phyloP scores from a whole-genome alignment of 768 basidiomycete genomes.

The Lentinula lateritia region DNA sequence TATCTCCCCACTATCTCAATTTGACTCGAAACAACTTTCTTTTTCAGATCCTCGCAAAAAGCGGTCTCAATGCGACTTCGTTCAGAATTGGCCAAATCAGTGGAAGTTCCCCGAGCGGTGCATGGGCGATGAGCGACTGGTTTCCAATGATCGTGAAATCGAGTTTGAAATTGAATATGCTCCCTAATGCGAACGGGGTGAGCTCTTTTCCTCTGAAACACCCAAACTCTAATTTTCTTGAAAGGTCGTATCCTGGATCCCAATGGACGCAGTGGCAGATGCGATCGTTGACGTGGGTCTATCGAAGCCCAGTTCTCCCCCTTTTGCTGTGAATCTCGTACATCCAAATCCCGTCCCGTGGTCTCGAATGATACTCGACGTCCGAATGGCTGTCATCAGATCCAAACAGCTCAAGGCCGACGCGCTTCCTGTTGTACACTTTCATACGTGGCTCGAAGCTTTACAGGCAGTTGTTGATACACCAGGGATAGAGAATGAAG shows the following conservation, averaged over 20 bases:
- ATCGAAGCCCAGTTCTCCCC: constrained; percentile 12
- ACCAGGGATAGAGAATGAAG: neutral
- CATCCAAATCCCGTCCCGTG: constrained; percentile 32
- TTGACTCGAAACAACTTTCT: neutral
- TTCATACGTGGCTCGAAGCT: constrained; percentile 26
- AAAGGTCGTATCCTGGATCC: constrained; percentile 37
- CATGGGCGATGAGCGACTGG: constrained; percentile 43
- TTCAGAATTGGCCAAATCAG: constrained; percentile 43
- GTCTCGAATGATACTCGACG: constrained; percentile 20
- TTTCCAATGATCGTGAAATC: constrained; percentile 36
- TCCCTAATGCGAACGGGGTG: constrained; percentile 28
- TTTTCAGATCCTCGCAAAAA: constrained; percentile 29
- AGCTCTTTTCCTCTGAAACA: constrained; percentile 6
- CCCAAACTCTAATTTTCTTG: neutral
- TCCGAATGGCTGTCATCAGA: constrained; percentile 16
- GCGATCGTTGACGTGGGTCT: constrained; percentile 23
- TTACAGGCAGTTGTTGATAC: constrained; percentile 17
- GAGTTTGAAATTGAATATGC: constrained; percentile 19
- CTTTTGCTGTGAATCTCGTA: constrained; percentile 28
- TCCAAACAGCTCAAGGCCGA: neutral
- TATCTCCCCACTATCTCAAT: neutral
- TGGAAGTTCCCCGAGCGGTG: constrained; percentile 32
- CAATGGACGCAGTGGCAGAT: constrained; percentile 30
- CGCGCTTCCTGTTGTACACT: constrained; percentile 25
- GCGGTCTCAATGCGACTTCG: constrained; percentile 28